Base-by-base conservation (phyloP, 768 basidiomycete genomes). In the Mycena albidolilacea region DNA sequence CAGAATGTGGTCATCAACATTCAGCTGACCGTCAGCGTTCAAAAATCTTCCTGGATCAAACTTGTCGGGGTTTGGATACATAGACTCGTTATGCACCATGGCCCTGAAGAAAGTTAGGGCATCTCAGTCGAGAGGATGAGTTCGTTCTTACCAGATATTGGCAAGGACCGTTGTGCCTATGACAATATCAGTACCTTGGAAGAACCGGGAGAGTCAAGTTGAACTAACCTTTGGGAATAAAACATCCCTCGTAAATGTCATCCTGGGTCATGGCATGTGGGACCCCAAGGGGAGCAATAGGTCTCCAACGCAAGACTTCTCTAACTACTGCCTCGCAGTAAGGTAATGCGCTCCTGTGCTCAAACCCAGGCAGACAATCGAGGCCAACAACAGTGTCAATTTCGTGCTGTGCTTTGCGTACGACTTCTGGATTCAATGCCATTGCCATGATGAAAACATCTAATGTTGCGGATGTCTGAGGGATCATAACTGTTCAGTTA, bases 191-290 rank as follows among this genome's bases (percentile, higher is more conserved):
- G 21, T 17, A 19, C n/a, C 23, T 6, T 38, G 15, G 17, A 38
- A 59, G 17, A 30, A 30, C 30, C 30, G 4, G 30, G 30, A 59
- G 4, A 17, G 46, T 48, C 15, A 8, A 59, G 7, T 17, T 8
- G 38, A 38, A 59, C 57, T 7, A 38, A 59, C 70, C 75, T 71
- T 69, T 72, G 11, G 62, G 64, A 15, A 77, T 76, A 35, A 30
- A 30, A 30, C 30, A 30, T 30, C 30, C 30, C 30, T 30, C 30
- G 30, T 30, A 30, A 30, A 30, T 30, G 1, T 30, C 30, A 3
- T 30, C 30, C 30, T 30, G 2, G 30, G 30, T 30, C 4, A 3
- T 30, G 30, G 30, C 30, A 30, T 30, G 30, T 30, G 30, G 30
- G 30, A 3, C 30, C 30, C 30, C 30, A 30, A 30, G 30, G 30